These are phyloP conservation scores for Solioccasus polychromus DNA, from an alignment of 768 basidiomycete genomes.

Conservation along the genomic window DNA sequence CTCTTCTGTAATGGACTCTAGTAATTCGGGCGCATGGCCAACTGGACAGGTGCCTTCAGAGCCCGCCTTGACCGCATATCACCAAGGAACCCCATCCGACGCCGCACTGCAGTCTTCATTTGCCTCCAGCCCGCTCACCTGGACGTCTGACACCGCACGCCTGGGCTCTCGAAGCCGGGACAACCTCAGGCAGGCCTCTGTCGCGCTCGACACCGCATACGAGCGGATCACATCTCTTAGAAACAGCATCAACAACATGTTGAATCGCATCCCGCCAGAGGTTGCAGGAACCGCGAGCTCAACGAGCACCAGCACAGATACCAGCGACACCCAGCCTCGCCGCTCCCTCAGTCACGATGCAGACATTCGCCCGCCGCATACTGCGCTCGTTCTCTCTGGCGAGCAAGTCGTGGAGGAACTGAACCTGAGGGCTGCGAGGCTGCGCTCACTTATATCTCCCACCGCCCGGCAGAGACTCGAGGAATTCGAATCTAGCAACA, in stretches of 20 bases:
- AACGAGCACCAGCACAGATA: conserved; percentile 2
- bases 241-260: conserved; percentile 45
- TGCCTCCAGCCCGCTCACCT: conserved; percentile 7
- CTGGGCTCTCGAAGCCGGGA: conserved; percentile 29
- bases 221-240: conserved; percentile 54
- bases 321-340: conserved; percentile 7
- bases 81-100: conserved; percentile 13
- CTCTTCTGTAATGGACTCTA: conserved; percentile 23
- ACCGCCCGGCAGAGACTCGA: conserved; percentile 33
- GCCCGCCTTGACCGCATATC: conserved; percentile 11
- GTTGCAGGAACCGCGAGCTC: conserved; percentile 9
- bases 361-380: conserved; percentile 28
- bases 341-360: conserved; percentile 16
- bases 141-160: conserved; percentile 12
- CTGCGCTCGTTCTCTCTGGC: conserved; percentile 30
- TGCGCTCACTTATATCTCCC: conserved; percentile 30
- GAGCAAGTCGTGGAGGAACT: conserved; percentile 26
- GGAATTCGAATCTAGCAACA: conserved; percentile 25
- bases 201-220: conserved; percentile 54
- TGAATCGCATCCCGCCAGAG: conserved; percentile 39
- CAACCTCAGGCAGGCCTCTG: conserved; percentile 48
- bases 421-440: conserved; percentile 26
- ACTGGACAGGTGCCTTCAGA: conserved; percentile 14
- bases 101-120: conserved; percentile 6
- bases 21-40: conserved; percentile 4